These are phyloP conservation scores for Phanerochaete carnosa DNA, from an alignment of 768 basidiomycete genomes.

Conservation along the genomic window DNA sequence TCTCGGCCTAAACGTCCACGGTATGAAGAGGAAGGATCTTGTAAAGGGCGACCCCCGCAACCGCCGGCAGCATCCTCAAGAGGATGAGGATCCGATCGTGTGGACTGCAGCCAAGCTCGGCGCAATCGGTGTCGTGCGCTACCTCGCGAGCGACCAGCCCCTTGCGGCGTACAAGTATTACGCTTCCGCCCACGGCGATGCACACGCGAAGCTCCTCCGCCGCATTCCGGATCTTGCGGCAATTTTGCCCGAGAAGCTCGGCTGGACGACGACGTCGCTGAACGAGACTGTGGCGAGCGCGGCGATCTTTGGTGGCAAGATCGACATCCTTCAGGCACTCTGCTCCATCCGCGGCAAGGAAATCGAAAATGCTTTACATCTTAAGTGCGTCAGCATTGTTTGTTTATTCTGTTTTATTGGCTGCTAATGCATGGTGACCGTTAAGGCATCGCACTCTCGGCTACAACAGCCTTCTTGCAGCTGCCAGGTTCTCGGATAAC, in stretches of 20 bases:
- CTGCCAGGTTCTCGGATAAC: slow-evolving; percentile 28
- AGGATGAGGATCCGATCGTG: slow-evolving; percentile 23
- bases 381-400: slow-evolving; percentile 30
- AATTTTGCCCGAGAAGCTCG: slow-evolving; percentile 45
- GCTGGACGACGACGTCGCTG: slow-evolving; percentile 43
- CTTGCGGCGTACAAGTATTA: slow-evolving; percentile 51
- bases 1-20: slow-evolving; percentile 59
- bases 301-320: slow-evolving; percentile 34
- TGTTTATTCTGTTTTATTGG: neutral
- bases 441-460: slow-evolving; percentile 16
- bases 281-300: slow-evolving; percentile 53
- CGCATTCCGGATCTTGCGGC: slow-evolving; percentile 36
- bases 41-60: slow-evolving; percentile 45
- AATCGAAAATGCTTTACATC: slow-evolving; percentile 38
- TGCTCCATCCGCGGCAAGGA: slow-evolving; percentile 40
- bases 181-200: slow-evolving; percentile 38
- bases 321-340: slow-evolving; percentile 43
- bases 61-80: neutral
- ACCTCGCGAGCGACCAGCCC: slow-evolving; percentile 44
- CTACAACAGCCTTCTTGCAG: slow-evolving; percentile 44
- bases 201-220: slow-evolving; percentile 40
- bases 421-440: neutral
- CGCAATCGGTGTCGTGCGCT: slow-evolving; percentile 39
- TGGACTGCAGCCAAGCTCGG: slow-evolving; percentile 40
- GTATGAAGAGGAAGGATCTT: slow-evolving; percentile 58